Evolutionary conservation across 2,329 filamentous ascomycete species (phyloP), one percentile per base, ranked within the genome.

Genomic region (Bipolaris sorokiniana): DNA sequence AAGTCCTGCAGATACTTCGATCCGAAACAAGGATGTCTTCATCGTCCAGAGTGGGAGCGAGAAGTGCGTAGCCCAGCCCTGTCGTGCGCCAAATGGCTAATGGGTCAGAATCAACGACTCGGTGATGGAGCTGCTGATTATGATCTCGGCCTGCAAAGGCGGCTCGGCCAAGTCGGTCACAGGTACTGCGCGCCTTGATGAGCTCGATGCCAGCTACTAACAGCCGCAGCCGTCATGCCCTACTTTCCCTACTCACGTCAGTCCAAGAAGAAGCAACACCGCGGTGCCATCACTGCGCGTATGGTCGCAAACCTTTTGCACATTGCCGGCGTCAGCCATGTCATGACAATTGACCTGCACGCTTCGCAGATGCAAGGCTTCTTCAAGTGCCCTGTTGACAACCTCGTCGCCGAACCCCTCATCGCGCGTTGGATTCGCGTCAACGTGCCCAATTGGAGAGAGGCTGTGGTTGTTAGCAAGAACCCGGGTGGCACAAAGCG

Each of bases 191-290:
- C 38, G 44, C 47, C 37, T 49, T 42, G 9, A 37, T 52, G 58
- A 48, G 52, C 61, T 23, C 41, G n/a, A 15, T 38, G 31, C 48
- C 51, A 51, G 31, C 33, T 54, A 40, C 66, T 71, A 40, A 67
- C 58, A 33, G 28, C 34, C 20, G 42, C 72, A 94, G 91, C 91
- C 65, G 91, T 95, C 63, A 86, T 95, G 71, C 91, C 91, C 11
- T 98, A 98, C 80, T 99, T 98, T 73, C 95, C 95, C n/a, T 99
- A 99, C 82, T 97, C 92, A 67, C 91, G 95, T 61, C 95, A 99
- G 78, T 98, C 94, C 56, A 99, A 99, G 84, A 98, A 98, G 84
- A 99, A 99, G 81, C 92, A 92, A 54, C 94, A 98, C 74, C 87
- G 95, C 64, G 95, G 95, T 49, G 92, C 95, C 57, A 98, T 99